A percentile compares a stretch with the other conserved stretches of the same genome.
These are phyloP conservation scores for Pythium rhizo-oryzae DNA, from an alignment of 352 stramenopile species.

Conservation along the genomic window DNA sequence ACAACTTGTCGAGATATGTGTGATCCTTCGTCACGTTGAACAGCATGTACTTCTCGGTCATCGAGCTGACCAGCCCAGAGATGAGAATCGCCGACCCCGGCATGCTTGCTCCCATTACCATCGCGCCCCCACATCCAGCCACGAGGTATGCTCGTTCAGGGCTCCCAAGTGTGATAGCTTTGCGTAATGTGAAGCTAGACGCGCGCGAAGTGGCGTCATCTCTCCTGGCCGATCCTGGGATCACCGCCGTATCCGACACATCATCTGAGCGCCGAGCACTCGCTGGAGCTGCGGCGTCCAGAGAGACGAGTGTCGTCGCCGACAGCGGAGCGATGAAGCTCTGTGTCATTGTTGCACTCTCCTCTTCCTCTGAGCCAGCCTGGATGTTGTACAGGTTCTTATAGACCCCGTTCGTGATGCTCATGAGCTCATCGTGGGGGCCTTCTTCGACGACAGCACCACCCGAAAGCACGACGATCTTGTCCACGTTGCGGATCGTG, in stretches of 20 bases:
- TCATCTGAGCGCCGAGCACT: slow-evolving; percentile 18
- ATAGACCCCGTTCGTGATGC: slow-evolving; percentile 55
- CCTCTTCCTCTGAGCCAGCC: slow-evolving; percentile 29
- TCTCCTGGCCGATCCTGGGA: background rate
- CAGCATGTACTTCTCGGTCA: slow-evolving; percentile 34
- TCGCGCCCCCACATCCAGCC: slow-evolving; percentile 35
- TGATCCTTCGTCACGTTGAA: slow-evolving; percentile 30
- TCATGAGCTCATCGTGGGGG: slow-evolving; percentile 44
- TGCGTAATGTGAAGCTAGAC: slow-evolving; percentile 25
- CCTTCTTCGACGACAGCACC: slow-evolving; percentile 54
- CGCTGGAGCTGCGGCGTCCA: background rate
- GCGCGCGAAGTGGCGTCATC: background rate
- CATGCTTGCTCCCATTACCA: slow-evolving; percentile 36
- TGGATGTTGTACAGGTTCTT: slow-evolving; percentile 41
- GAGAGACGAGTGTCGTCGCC: background rate
- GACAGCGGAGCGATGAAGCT: slow-evolving; percentile 6
- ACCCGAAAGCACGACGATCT: slow-evolving; percentile 54
- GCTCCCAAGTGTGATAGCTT: slow-evolving; percentile 20
- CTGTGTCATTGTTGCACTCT: background rate
- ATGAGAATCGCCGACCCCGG: slow-evolving; percentile 35
- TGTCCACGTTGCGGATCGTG: slow-evolving; percentile 62
- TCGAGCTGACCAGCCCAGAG: slow-evolving; percentile 29
- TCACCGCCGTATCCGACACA: background rate
- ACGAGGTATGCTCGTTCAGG: slow-evolving; percentile 45
- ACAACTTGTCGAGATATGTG: slow-evolving; percentile 36